These are phyloP conservation scores for Aspergillus indologenus DNA, from an alignment of 495 filamentous ascomycete species.

Conservation along the genomic window DNA sequence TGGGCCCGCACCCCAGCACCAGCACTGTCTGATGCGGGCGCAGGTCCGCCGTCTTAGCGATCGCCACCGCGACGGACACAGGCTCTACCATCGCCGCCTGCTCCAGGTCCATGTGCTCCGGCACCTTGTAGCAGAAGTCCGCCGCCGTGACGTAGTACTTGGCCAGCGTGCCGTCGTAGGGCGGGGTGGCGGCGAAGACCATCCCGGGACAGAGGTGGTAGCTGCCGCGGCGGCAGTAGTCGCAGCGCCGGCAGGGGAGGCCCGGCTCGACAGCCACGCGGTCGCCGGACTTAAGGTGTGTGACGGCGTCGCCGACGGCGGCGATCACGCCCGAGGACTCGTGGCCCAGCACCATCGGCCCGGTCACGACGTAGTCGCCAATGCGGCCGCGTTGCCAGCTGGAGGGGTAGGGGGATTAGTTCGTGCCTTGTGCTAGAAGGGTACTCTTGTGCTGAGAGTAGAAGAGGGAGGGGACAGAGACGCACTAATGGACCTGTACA, in stretches of 20 bases:
- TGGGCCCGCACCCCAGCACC: constrained; percentile 81
- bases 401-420: no score
- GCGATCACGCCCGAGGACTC: constrained; percentile 63
- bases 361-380: no score
- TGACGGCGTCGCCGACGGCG: constrained; percentile 51
- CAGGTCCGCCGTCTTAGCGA: constrained; percentile 63
- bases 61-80: constrained; percentile 78
- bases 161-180: constrained; percentile 74
- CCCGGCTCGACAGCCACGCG: constrained; percentile 75
- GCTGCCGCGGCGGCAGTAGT: constrained; percentile 59
- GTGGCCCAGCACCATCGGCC: constrained; percentile 65
- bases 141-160: constrained; percentile 72
- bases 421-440: no score
- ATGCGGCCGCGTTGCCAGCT: no score
- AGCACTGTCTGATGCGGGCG: constrained; percentile 70
- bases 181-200: constrained; percentile 75
- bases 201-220: constrained; percentile 80
- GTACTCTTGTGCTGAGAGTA: no score
- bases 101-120: constrained; percentile 63
- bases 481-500: no score
- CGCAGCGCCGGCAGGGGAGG: constrained; percentile 68
- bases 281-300: constrained; percentile 58
- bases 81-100: constrained; percentile 87
- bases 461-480: no score
- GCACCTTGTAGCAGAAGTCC: constrained; percentile 82